phyloP scores from a whole-genome alignment of 345 rosid genomes.

The Streptanthus diversifolius region DNA sequence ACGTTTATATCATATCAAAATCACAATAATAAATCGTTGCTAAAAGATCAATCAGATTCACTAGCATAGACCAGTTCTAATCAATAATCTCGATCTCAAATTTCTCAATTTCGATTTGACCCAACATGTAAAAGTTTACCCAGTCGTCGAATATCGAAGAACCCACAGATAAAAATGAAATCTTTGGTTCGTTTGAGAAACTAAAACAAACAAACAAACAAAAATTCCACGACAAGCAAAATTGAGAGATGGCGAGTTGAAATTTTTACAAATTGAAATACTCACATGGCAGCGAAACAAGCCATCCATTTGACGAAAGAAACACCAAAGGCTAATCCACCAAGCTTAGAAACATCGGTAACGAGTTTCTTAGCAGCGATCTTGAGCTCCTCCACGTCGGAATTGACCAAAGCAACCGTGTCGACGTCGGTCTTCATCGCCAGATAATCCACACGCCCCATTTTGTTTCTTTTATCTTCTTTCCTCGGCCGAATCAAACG shows the following conservation, averaged over 20 bases:
- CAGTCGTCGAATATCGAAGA: background rate
- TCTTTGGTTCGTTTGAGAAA: background rate
- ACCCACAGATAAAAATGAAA: background rate
- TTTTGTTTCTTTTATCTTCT: background rate
- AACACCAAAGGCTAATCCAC: slow-evolving; percentile 70
- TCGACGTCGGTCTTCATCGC: slow-evolving; percentile 59
- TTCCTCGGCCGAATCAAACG: background rate
- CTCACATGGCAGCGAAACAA: slow-evolving; percentile 78
- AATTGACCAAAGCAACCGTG: slow-evolving; percentile 40
- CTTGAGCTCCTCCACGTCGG: slow-evolving; percentile 60
- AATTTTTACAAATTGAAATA: background rate
- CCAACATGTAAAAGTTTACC: background rate
- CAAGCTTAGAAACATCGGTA: slow-evolving; percentile 51
- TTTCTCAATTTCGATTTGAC: background rate
- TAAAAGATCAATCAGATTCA: background rate
- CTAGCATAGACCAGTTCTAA: background rate
- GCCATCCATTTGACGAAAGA: slow-evolving; percentile 78
- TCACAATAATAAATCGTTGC: background rate
- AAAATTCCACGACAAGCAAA: background rate
- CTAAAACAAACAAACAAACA: background rate
- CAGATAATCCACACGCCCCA: slow-evolving; percentile 66
- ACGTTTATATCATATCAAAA: background rate
- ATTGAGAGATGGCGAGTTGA: background rate
- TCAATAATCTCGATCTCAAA: background rate
- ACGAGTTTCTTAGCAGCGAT: slow-evolving; percentile 55